Evolutionary conservation across 768 basidiomycete species (phyloP), one percentile per base, ranked within the genome.

Genomic region (Leccinum ochraceum): DNA sequence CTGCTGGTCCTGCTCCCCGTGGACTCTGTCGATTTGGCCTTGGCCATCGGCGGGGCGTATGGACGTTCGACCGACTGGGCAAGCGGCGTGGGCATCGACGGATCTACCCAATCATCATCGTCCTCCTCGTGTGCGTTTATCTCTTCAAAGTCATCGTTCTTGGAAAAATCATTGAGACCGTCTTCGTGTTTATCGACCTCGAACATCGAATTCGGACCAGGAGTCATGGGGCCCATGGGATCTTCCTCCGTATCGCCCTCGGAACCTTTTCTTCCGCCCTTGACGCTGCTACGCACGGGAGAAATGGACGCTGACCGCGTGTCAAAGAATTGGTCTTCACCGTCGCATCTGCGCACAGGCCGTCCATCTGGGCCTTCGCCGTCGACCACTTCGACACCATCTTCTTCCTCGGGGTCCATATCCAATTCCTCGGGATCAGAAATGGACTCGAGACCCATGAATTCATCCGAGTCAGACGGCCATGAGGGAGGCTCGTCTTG

Each of bases 401-500:
- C 81, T 6, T 80, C 82, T 16, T 83, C 82, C 10, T 80, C 79
- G 53, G 75, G 67, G 54, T 86, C 85, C 64, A 86, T 72, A 53
- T 88, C 88, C 63, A 89, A 84, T 32, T 86, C 85, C 58, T 90
- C 86, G 0, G 85, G 84, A 63, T 88, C 94, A 9, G 92, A 94
- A 24, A 96, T 86, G 5, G 89, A 91, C 68, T 93, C 89, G 22
- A 95, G 74, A 1, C 88, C 92, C 77, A 90, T 86, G 44, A 68
- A 74, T 60, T 89, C 89, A 60, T 92, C 92, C 10, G 81, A 85
- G 69, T 89, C 89, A 1, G 73, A 82, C 7, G 86, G 82, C 94
- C 94, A 97, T 5, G 81, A 82, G 1, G 94, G 94, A 1, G 90
- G 92, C 64, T 94, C 92, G 44, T 95, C 89, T 62, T 92, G 91